These are phyloP conservation scores for Mucor mucedo DNA, from an alignment of 371 early-diverging fungal genomes.

Conservation along the genomic window DNA sequence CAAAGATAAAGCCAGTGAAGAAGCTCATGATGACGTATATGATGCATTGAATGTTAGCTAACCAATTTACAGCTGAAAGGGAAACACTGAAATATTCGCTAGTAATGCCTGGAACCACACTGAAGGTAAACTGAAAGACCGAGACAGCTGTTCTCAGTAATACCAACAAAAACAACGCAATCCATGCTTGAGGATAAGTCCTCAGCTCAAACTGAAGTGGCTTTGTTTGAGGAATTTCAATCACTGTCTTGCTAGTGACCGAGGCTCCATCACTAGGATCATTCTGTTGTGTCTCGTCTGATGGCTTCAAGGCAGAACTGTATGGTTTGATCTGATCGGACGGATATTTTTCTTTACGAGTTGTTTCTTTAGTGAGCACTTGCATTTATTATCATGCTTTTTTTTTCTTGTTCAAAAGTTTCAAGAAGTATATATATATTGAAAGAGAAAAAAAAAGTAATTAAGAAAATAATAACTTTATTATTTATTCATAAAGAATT, in stretches of 20 bases:
- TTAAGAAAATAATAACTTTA: not conserved
- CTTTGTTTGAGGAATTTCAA: not conserved
- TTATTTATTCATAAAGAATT: not conserved
- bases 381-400: constrained; percentile 1
- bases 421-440: not conserved
- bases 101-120: constrained; percentile 33
- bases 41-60: constrained; percentile 39
- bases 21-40: constrained; percentile 40
- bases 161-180: constrained; percentile 34
- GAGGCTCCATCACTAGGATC: not conserved
- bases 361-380: not conserved
- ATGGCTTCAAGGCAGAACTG: not conserved
- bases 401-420: not conserved
- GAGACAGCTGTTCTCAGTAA: constrained; percentile 34
- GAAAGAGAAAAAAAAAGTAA: not conserved
- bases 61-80: constrained; percentile 42
- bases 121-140: constrained; percentile 44
- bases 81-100: constrained; percentile 30
- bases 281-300: not conserved
- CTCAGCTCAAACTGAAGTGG: constrained; percentile 9
- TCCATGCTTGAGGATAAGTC: constrained; percentile 49
- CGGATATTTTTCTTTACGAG: not conserved
- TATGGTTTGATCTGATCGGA: not conserved
- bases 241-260: not conserved
- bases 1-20: constrained; percentile 41